Conservation (phyloP, 2,329 filamentous ascomycete genomes). For the Ophiognomonia clavigignenti-juglandacearum region DNA sequence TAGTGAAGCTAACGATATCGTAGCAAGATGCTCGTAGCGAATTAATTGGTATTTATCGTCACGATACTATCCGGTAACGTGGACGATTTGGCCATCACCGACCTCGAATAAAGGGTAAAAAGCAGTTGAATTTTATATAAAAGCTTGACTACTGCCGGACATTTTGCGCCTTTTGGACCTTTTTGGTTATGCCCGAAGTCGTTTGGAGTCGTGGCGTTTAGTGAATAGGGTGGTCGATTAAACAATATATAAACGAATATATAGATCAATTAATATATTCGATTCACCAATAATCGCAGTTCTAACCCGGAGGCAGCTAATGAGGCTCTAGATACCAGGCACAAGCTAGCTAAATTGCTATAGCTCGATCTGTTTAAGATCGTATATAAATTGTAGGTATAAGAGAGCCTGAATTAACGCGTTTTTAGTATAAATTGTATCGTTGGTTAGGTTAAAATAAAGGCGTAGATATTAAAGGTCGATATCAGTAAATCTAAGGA, state of each 20-base stretch:
- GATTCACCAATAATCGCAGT: too few species aligned
- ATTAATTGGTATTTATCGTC: background rate
- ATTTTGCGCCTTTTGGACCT: background rate
- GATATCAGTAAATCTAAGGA: background rate
- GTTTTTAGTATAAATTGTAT: background rate
- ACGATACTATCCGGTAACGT: background rate
- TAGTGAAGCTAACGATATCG: background rate
- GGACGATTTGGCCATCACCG: background rate
- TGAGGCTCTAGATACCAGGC: too few species aligned
- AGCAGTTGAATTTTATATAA: background rate
- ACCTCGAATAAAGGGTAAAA: background rate
- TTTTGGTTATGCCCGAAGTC: background rate
- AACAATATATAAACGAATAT: too few species aligned
- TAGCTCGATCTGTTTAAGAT: background rate
- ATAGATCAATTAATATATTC: too few species aligned
- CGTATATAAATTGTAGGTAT: background rate
- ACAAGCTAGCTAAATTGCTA: too few species aligned
- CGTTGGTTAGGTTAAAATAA: background rate
- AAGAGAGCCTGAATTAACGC: background rate
- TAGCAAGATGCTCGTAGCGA: background rate
- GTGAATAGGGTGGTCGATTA: too few species aligned
- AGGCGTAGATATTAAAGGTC: background rate
- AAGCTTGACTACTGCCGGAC: background rate
- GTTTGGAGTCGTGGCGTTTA: too few species aligned
- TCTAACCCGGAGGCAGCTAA: too few species aligned